These are phyloP conservation scores for Blastomyces gilchristii DNA, from an alignment of 2,329 filamentous ascomycete genomes.

Conservation along the genomic window DNA sequence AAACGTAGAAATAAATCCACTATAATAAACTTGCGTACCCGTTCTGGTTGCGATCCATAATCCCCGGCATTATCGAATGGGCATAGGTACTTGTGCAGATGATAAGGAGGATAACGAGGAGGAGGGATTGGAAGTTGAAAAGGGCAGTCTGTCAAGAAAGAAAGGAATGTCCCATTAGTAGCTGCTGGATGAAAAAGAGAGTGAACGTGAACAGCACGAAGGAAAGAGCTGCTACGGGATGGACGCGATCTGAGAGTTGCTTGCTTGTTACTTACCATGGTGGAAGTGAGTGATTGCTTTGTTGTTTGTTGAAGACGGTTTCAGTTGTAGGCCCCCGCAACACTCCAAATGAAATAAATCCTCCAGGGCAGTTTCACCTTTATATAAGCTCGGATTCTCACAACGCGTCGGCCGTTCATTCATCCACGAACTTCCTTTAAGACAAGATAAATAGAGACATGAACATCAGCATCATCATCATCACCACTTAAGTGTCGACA, in stretches of 20 bases:
- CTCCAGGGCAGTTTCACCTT: background rate
- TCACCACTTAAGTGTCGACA: background rate
- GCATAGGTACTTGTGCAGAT: slow-evolving; percentile 95
- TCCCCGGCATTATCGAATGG: slow-evolving; percentile 76
- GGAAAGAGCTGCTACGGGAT: background rate
- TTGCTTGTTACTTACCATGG: background rate
- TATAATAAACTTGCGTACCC: slow-evolving; percentile 49
- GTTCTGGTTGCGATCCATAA: slow-evolving; percentile 88
- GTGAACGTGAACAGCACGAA: background rate
- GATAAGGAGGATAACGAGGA: slow-evolving; percentile 85
- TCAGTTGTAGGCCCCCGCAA: background rate
- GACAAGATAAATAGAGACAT: background rate
- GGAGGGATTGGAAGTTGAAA: slow-evolving; percentile 96
- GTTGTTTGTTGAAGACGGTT: background rate
- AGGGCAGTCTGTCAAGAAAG: slow-evolving; percentile 62
- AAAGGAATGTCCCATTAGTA: background rate
- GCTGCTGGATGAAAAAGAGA: background rate
- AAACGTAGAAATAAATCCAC: background rate
- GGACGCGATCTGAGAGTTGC: background rate
- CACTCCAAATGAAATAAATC: background rate
- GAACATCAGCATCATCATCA: background rate
- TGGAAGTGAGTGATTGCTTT: background rate
- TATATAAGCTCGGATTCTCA: background rate
- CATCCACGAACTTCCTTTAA: background rate
- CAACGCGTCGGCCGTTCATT: background rate